Percentiles rank a stretch among this genome's conserved stretches.
Conservation (phyloP, 2,329 filamentous ascomycete species). For the Cryphonectria carpinicola region DNA sequence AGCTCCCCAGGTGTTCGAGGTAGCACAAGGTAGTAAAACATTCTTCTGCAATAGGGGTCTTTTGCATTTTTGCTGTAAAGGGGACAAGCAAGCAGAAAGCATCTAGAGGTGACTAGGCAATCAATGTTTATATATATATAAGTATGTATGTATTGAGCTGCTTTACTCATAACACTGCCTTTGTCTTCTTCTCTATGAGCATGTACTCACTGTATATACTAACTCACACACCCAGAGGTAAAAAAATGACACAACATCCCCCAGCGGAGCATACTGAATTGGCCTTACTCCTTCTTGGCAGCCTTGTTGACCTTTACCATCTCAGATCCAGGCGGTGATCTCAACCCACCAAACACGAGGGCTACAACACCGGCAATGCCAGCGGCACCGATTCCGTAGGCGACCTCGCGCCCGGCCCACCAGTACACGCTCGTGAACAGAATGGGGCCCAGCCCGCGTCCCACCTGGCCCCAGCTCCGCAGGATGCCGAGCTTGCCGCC, state of each 20-base stretch:
- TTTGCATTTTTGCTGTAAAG: background rate
- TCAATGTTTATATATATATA: background rate
- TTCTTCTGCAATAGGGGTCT: background rate
- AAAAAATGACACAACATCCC: background rate
- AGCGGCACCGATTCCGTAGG: constrained; percentile 78
- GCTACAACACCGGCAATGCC: constrained; percentile 77
- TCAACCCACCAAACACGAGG: constrained; percentile 73
- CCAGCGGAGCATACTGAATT: background rate
- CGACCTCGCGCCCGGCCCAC: constrained; percentile 91
- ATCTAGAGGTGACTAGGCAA: background rate
- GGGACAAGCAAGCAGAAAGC: background rate
- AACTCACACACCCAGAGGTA: background rate
- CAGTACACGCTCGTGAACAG: constrained; percentile 96
- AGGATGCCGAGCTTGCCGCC: constrained; percentile 86
- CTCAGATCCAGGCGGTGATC: constrained; percentile 57
- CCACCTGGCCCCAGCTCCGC: constrained; percentile 81
- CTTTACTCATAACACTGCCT: background rate
- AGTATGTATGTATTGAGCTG: constrained; percentile 2
- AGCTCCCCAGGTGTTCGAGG: background rate
- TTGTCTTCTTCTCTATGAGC: background rate
- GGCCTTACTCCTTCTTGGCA: constrained; percentile 29
- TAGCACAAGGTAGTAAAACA: background rate
- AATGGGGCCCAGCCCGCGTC: constrained; percentile 82
- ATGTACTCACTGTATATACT: background rate
- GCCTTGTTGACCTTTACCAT: constrained; percentile 27